Evolutionary conservation across 208 protist species (phyloP).

Genomic region (Leptomonas seymouri): DNA sequence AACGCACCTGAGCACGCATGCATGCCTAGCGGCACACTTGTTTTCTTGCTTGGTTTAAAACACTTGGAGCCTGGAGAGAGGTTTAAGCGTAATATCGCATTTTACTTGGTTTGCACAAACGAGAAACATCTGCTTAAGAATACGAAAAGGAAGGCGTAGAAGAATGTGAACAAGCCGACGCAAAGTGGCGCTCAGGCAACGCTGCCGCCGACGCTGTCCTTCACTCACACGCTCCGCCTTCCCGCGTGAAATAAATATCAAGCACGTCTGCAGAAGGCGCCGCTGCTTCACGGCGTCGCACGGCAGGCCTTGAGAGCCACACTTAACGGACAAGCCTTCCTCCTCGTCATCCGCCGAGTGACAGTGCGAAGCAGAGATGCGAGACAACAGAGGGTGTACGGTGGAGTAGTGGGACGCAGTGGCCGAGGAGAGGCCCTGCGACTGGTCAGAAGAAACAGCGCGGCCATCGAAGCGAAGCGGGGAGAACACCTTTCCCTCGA

Average conservation of each 20-base stretch:
- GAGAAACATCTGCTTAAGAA: not conserved
- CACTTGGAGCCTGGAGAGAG: too few species aligned
- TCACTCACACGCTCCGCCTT: not conserved
- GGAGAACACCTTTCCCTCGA: constrained; percentile 24
- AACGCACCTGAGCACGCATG: too few species aligned
- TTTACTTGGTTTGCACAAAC: not conserved
- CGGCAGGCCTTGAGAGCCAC: not conserved
- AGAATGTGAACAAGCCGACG: constrained; percentile 6
- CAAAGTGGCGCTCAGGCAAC: not conserved
- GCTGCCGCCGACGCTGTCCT: not conserved
- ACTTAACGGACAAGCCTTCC: not conserved
- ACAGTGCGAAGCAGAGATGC: not conserved
- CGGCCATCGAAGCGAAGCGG: constrained; percentile 19
- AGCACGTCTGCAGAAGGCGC: constrained; percentile 23
- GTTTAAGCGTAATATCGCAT: not conserved
- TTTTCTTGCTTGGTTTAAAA: too few species aligned
- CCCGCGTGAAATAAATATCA: constrained; percentile 15
- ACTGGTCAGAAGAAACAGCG: not conserved
- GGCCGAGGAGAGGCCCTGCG: not conserved
- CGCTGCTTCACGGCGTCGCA: constrained; percentile 11
- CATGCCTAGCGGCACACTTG: too few species aligned
- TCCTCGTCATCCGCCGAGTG: not conserved
- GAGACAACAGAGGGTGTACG: not conserved
- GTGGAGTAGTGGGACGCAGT: constrained; percentile 8
- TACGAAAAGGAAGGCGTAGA: constrained; percentile 6